phyloP scores from a whole-genome alignment of 306 rosid species.

The Betula pendula region DNA sequence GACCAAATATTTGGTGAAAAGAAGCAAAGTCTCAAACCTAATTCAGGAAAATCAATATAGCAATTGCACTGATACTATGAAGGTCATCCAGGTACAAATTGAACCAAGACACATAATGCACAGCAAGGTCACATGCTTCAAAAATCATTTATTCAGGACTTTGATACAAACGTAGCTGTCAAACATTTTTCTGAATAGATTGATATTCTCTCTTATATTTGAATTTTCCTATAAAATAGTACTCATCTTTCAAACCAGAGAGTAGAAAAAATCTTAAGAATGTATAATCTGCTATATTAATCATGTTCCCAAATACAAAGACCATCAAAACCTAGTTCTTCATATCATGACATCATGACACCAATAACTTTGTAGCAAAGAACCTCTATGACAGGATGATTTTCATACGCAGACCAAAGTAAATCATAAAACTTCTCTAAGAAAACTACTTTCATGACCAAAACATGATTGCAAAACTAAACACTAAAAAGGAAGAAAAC shows the following conservation, averaged over 20 bases:
- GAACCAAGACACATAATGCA: background rate
- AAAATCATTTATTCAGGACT: background rate
- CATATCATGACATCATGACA: background rate
- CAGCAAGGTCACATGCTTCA: background rate
- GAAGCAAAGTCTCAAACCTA: background rate
- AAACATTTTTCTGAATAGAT: conserved; percentile 2
- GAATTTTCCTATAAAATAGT: background rate
- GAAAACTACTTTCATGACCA: background rate
- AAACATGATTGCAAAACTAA: background rate
- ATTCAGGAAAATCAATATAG: background rate
- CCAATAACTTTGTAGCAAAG: background rate
- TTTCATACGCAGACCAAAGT: background rate
- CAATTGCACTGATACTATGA: background rate
- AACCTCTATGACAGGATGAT: background rate
- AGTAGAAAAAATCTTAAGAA: background rate
- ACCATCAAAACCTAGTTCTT: background rate
- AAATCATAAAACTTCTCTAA: background rate
- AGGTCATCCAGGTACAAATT: background rate
- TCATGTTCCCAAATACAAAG: background rate
- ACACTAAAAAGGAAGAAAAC: background rate
- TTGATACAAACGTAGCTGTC: conserved; percentile 6
- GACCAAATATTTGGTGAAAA: background rate
- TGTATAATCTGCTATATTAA: background rate
- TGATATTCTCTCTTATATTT: background rate
- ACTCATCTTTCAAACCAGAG: background rate